Evolutionary conservation across 2,329 filamentous ascomycete species (phyloP), one percentile per base, ranked within the genome.

Genomic region (Ophiosphaerella korrae): DNA sequence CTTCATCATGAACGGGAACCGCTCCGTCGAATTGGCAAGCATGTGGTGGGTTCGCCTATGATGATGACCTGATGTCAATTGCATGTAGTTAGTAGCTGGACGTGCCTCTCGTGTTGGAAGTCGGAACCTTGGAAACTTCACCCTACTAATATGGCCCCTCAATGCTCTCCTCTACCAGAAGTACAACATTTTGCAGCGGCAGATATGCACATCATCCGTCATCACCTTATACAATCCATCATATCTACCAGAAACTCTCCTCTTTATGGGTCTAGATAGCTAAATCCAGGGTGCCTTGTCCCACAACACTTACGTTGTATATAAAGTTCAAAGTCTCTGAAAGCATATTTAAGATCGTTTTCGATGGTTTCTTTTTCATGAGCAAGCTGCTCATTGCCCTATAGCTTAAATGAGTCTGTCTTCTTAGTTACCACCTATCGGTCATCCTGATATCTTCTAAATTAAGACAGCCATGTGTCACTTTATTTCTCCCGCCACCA

Each of bases 1-100:
- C 60, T 53, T 54, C 61, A 59, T 63, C 62, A 64, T 61, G 54
- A 52, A 37, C 9, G 26, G 48, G 55, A 48, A 57, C 42, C 47
- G 52, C 50, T 55, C 48, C 42, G 41, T 52, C 54, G 53, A 53
- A 54, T 56, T 56, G 38, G 52, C 53, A 38, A 31, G 31, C 34
- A 8, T 8, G 24, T 26, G 5, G 24, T 5, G 5, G 38, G 45
- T 48, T 51, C 52, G 32, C 21, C n/a, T 45, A 58, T 58, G 45
- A 48, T 42, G 40, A 33, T 52, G 41, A 45, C 43, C 52, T 53
- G 53, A 58, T 42, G 21, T 29, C 23, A 26, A 35, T 16, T 23
- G 34, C 38, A 52, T 48, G 32, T 42, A 32, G 48, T 39, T 58
- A 61, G 46, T 34, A 33, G 29, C 37, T 12, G 9, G n/a, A 49